phyloP scores from a whole-genome alignment of 2,329 filamentous ascomycete species.

The Talaromyces sp. region DNA sequence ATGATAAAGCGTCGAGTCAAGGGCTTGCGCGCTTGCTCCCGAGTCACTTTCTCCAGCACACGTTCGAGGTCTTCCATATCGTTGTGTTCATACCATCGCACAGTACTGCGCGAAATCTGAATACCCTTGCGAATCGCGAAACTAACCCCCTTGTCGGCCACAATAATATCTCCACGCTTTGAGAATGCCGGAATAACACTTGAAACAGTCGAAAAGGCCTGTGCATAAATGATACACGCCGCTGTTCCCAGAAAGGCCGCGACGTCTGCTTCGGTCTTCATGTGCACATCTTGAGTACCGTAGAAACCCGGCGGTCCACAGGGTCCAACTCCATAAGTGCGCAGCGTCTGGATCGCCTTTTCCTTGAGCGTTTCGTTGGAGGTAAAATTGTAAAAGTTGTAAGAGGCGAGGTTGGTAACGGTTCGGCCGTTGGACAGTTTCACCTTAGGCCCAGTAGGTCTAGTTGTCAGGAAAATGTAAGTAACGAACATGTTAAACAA shows the following conservation, averaged over 20 bases:
- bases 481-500: background rate
- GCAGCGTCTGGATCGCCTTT: slow-evolving; percentile 87
- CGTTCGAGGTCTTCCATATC: slow-evolving; percentile 90
- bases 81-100: slow-evolving; percentile 93
- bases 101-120: slow-evolving; percentile 84
- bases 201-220: slow-evolving; percentile 94
- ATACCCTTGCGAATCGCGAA: slow-evolving; percentile 92
- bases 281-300: slow-evolving; percentile 95
- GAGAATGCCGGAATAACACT: slow-evolving; percentile 95
- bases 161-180: slow-evolving; percentile 94
- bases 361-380: slow-evolving; percentile 89
- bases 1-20: slow-evolving; percentile 92
- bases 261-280: slow-evolving; percentile 93
- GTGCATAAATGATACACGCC: slow-evolving; percentile 89
- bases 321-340: slow-evolving; percentile 92
- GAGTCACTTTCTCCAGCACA: slow-evolving; percentile 75
- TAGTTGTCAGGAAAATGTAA: slow-evolving; percentile 27
- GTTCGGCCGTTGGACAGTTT: slow-evolving; percentile 85
- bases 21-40: slow-evolving; percentile 83
- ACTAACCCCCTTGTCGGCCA: slow-evolving; percentile 89
- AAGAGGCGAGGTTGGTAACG: slow-evolving; percentile 87
- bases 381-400: slow-evolving; percentile 98
- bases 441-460: slow-evolving; percentile 81
- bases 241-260: slow-evolving; percentile 82
- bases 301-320: slow-evolving; percentile 98